Base-by-base conservation (phyloP, 495 filamentous ascomycete genomes). In the Tricharina praecox region DNA sequence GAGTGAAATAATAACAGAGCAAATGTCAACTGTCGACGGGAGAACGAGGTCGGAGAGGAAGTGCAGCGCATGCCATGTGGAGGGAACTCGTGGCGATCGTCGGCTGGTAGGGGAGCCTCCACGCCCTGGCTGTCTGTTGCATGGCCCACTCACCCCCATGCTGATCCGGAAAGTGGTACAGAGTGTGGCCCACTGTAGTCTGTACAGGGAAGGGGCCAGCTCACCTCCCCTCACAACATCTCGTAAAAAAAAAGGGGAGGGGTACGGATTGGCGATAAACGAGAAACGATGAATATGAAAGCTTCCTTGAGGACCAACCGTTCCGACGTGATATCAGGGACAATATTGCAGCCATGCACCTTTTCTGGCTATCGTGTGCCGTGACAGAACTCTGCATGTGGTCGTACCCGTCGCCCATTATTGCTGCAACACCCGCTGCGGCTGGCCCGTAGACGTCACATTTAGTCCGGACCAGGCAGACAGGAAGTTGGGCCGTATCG, bases 381-480 rank as follows among this genome's bases (percentile, higher is more conserved):
- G 75, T 72, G 34, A 71, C 66, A 23, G 84, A 82, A 9, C 79
- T 82, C 53, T 81, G 79, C 53, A 81, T 78, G 46, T 79, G 73
- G 48, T 79, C 77, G 50, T 85, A 69, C 45, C 72, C 74, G 52
- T 81, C 75, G 38, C 88, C 68, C 23, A 53, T 67, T 10, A 67
- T 66, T 8, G 76, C 70, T 53, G 83, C 70, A 32, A 54, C 32
- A 20, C 5, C 26, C 11, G 8, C 10, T 25, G 8, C 7, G 2
- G 40, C 13, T 34, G 32, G 2, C 33, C 23, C 21, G 13, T 33
- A 81, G 63, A 72, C 70, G 58, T 92, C 85, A 66, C 81, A 88
- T 68, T 92, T 93, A 53, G 78, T 85, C 43, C 83, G 78, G 26
- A 88, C 85, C 38, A 92, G 71, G 35, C 85, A 65, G 48, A 76